Conservation (phyloP, 805 yeast species). For the Ascoidea asiatica region DNA sequence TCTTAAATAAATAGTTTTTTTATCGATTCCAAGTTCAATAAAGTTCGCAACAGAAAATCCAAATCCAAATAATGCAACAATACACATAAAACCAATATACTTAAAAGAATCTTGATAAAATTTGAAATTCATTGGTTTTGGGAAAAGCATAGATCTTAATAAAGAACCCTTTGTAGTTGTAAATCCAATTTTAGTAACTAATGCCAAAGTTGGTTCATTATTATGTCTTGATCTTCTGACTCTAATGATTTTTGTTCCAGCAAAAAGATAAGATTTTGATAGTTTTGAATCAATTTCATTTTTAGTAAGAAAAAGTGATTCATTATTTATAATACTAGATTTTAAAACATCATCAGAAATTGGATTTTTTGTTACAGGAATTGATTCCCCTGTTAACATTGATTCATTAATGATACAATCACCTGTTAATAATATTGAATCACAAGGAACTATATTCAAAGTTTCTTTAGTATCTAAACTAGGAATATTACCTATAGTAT, state of each 20-base stretch:
- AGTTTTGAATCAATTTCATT: conserved; percentile 49
- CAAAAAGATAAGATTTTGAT: conserved; percentile 65
- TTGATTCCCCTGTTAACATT: conserved; percentile 97
- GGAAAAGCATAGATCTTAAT: conserved; percentile 91
- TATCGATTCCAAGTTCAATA: conserved; percentile 59
- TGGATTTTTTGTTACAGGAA: conserved; percentile 77
- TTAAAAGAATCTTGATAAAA: conserved; percentile 91
- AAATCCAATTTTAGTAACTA: conserved; percentile 85
- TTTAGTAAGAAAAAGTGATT: conserved; percentile 14
- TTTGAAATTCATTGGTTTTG: conserved; percentile 87
- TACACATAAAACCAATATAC: conserved; percentile 88
- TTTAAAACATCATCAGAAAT: conserved; percentile 50
- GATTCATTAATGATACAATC: conserved; percentile 96
- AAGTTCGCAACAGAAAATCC: conserved; percentile 73
- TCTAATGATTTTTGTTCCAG: conserved; percentile 82
- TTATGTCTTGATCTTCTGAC: conserved; percentile 47
- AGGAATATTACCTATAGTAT: too few relatives aligned
- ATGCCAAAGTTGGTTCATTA: conserved; percentile 71
- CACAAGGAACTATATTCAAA: conserved; percentile 49
- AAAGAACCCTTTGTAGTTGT: conserved; percentile 92
- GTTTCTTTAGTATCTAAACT: too few relatives aligned
- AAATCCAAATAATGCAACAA: conserved; percentile 77
- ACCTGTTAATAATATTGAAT: conserved; percentile 74
- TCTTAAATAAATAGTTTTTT: conserved; percentile 60
- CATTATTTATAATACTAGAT: conserved; percentile 42